Base-by-base conservation (phyloP, 441 rosid genomes). In the Macaranga tanarius region DNA sequence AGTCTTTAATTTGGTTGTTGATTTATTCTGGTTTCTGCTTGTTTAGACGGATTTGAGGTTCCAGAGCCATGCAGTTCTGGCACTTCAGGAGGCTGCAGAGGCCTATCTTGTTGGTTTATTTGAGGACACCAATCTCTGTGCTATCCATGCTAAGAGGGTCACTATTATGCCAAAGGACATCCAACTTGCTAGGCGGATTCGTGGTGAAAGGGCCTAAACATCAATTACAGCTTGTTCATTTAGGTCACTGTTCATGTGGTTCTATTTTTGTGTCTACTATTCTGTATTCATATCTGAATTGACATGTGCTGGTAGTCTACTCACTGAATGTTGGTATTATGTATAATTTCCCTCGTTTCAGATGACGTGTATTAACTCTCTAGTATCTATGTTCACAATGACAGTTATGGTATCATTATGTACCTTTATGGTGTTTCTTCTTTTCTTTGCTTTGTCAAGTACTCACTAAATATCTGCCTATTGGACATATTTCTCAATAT, bases 91-190 rank as follows among this genome's bases (percentile, higher is more conserved):
- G 63, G 94, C 89, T 50, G 92, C 88, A 0, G 94, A 89, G 75
- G 89, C 94, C 0, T 87, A 88, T 13, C 70, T 89, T 6, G 95
- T 90, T 19, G 89, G 90, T 65, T 80, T 89, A 70, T 90, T 90
- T n/a, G 90, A 89, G 78, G 92, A 88, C 62, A 89, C 94, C 0
- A 88, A 90, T 72, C 82, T 89, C 0, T 88, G 90, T 44, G 92
- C 90, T 0, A 87, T 86, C 73, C 92, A 89, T 51, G 89, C 95
- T 52, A 90, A 90, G 75, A 83, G 92, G 52, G 90, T 90, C 20
- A 90, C 89, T 0, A 88, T 87, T 16, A 90, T 85, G 92, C 90
- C 90, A 1, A 88, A 86, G 82, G 89, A 90, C 38, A 80, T 87
- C 66, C 89, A 87, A n/a, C 70, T 90, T 20, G 93, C 93, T 0